A percentile compares a stretch with the other conserved stretches of the same genome.
Evolutionary conservation across 148 eudicot genomes (phyloP).

Genomic region (Chenopodium formosanum): DNA sequence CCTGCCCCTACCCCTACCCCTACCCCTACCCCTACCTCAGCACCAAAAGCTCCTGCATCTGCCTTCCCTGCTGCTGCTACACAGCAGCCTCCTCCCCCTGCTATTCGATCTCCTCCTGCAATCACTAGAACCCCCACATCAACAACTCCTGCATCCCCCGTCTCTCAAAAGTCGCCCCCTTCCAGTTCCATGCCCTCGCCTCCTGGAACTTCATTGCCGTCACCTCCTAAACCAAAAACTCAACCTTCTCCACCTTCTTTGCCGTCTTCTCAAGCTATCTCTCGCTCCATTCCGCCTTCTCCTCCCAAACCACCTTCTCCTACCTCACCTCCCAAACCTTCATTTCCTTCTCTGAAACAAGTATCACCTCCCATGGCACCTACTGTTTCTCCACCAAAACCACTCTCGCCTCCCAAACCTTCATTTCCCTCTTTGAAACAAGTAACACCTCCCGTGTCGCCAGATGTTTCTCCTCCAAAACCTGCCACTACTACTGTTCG

Average conservation of each 20-base stretch:
- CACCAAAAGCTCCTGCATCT: neutral
- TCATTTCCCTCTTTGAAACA: constrained; percentile 5
- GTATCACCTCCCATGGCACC: neutral
- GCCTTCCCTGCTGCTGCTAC: neutral
- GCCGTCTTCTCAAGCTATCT: constrained; percentile 10
- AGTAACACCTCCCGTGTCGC: neutral
- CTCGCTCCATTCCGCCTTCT: constrained; percentile 11
- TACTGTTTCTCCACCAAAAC: neutral
- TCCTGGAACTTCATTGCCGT: constrained; percentile 3
- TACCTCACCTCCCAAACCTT: neutral
- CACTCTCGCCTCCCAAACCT: neutral
- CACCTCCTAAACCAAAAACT: constrained; percentile 24
- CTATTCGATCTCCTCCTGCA: constrained; percentile 11
- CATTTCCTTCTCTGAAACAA: constrained; percentile 8
- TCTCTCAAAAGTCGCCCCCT: constrained; percentile 12
- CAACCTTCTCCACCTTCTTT: constrained; percentile 8
- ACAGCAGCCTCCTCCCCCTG: constrained; percentile 1
- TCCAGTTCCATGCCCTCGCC: constrained; percentile 6
- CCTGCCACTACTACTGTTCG: too few relatives aligned
- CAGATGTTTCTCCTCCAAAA: neutral
- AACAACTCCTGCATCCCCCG: neutral
- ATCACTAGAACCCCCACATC: constrained; percentile 8
- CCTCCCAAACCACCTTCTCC: constrained; percentile 18
- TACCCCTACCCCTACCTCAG: neutral
- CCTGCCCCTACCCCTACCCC: constrained; percentile 33